Evolutionary conservation across 2,329 filamentous ascomycete genomes (phyloP), one percentile per base, ranked within the genome.

Genomic region (Cladosporium sp.): DNA sequence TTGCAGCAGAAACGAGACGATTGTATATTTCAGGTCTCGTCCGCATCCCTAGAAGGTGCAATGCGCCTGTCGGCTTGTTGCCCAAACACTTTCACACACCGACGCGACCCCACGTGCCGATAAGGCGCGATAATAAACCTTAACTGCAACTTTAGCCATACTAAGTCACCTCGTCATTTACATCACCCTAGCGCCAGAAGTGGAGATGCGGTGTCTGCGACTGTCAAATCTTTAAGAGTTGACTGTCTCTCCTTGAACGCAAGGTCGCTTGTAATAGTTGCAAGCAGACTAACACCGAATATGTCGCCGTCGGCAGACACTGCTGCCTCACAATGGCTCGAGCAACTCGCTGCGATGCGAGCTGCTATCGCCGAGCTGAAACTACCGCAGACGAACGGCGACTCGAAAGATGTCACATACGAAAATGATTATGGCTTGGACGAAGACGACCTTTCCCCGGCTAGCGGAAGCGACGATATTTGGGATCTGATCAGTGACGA

Each of bases 401-500:
- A 72, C 39, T 64, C 70, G 34, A 72, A 73, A 41, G 65, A 72
- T 42, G 22, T 50, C 22, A 37, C 50, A 30, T 49, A 54, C 41
- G 37, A 32, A 13, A 50, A 51, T 15, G 51, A 52, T 11, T 47
- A 55, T 27, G 75, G 84, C 38, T 70, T 84, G 44, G 84, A 88
- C 55, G 82, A 89, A 7, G 84, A 88, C 29, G 78, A 82, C 41
- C 71, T 80, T 18, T 79, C 78, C 3, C 79, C 74, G 3, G 80
- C 80, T 4, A 82, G 80, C 38, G 82, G 80, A 15, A 80, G 82
- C 4, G 87, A 92, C 52, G 90, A 96, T 69, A 84, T 96, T 8
- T 96, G 92, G 92, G 91, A 96, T 66, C 83, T 95, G 52, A 89
- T 95, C 63, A 89, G 85, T 53, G 86, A 91, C 44, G 79, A 79